These are phyloP conservation scores for Ampelomyces quisqualis DNA, from an alignment of 2,329 filamentous ascomycete species.

Conservation along the genomic window DNA sequence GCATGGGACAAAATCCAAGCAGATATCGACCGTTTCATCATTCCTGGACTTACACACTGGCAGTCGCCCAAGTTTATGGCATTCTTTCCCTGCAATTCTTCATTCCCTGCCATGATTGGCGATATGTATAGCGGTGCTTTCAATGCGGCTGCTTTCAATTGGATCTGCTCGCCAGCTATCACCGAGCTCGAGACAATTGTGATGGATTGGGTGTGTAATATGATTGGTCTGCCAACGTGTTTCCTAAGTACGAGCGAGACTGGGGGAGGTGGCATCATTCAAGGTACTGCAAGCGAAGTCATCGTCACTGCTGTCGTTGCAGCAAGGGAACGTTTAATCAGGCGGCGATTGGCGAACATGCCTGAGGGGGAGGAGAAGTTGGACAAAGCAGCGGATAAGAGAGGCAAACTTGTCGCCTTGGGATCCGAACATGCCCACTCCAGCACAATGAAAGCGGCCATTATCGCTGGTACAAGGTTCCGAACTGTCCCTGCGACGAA, in stretches of 20 bases:
- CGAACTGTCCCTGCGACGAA: constrained; percentile 64
- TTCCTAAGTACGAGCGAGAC: constrained; percentile 66
- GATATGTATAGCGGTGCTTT: constrained; percentile 91
- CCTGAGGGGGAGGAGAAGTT: constrained; percentile 39
- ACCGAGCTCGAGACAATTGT: constrained; percentile 93
- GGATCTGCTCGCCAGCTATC: constrained; percentile 88
- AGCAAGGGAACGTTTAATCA: constrained; percentile 66
- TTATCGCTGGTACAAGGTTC: constrained; percentile 82
- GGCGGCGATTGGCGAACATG: constrained; percentile 47
- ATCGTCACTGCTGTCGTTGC: constrained; percentile 84
- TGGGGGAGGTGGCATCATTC: constrained; percentile 87
- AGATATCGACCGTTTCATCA: constrained; percentile 82
- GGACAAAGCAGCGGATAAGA: constrained; percentile 65
- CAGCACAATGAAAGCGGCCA: constrained; percentile 81
- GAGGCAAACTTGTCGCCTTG: constrained; percentile 75
- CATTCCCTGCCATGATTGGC: constrained; percentile 82
- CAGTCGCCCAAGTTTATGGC: constrained; percentile 91
- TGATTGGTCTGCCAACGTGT: constrained; percentile 69
- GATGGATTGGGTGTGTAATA: constrained; percentile 84
- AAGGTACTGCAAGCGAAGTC: constrained; percentile 86
- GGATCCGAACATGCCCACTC: constrained; percentile 79
- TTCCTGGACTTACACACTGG: constrained; percentile 94
- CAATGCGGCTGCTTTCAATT: constrained; percentile 91
- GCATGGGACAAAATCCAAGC: constrained; percentile 76
- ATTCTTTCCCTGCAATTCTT: constrained; percentile 83